Percentiles rank a stretch among this genome's conserved stretches.
These are phyloP conservation scores for Oxalis stricta DNA, from an alignment of 441 rosid species.

Conservation along the genomic window DNA sequence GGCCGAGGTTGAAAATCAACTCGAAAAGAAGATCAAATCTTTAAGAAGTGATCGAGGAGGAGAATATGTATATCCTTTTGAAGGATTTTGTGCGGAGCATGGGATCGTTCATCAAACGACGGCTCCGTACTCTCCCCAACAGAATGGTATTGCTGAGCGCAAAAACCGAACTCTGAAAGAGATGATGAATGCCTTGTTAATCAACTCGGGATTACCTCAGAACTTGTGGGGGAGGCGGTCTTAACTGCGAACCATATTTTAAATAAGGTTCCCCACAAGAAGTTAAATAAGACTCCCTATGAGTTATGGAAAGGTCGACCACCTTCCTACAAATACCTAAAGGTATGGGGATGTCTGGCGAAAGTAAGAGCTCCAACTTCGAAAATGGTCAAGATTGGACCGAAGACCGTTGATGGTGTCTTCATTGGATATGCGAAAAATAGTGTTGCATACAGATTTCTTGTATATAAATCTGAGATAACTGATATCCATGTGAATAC, in stretches of 20 bases:
- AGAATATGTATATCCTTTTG: neutral
- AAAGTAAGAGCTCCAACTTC: neutral
- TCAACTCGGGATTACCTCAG: neutral
- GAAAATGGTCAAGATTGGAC: no score
- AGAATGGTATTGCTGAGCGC: neutral
- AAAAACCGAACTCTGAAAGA: neutral
- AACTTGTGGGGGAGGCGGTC: no score
- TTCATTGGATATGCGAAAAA: neutral
- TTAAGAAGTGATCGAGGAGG: no score
- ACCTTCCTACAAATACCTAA: no score
- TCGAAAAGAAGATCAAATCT: neutral
- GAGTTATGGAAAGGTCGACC: no score
- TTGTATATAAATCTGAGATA: neutral
- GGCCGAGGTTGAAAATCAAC: neutral
- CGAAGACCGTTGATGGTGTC: neutral
- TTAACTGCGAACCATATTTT: no score
- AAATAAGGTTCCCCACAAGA: no score
- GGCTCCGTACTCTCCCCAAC: neutral
- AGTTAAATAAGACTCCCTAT: no score
- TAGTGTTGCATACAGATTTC: neutral
- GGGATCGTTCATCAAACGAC: neutral
- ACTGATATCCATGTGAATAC: neutral
- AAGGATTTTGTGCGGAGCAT: neutral
- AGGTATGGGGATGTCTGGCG: no score
- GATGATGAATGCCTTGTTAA: neutral